These are phyloP conservation scores for Peniophora sp. DNA, from an alignment of 1,284 basidiomycete species.

Conservation along the genomic window DNA sequence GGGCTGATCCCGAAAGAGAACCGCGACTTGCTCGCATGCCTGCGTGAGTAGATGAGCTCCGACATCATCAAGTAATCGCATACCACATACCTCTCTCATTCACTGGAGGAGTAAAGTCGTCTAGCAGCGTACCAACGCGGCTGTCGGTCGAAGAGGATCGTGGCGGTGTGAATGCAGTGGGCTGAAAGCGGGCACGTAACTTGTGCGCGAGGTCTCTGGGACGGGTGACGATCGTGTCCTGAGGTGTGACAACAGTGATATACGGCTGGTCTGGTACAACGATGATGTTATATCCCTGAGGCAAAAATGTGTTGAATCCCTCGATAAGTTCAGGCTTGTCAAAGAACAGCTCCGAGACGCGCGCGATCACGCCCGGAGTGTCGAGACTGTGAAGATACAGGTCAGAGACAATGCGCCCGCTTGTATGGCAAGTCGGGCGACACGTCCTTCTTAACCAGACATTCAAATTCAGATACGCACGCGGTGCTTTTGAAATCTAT, in stretches of 20 bases:
- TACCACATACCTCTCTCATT: conserved; percentile 56
- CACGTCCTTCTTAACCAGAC: too few species aligned
- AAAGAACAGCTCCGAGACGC: conserved; percentile 92
- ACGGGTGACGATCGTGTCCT: neutral
- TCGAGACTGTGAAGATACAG: conserved; percentile 74
- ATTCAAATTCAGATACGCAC: too few species aligned
- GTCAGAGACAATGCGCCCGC: too few species aligned
- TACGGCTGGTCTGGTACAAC: conserved; percentile 69
- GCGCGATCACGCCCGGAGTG: conserved; percentile 96
- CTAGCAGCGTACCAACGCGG: conserved; percentile 14
- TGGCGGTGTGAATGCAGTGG: neutral
- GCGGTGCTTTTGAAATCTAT: conserved; percentile 96
- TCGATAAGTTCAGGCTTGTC: conserved; percentile 92
- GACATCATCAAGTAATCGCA: too few species aligned
- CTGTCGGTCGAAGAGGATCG: conserved; percentile 15
- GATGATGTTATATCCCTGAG: conserved; percentile 94
- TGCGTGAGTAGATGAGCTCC: too few species aligned
- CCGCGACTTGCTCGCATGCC: conserved; percentile 90
- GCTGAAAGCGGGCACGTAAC: conserved; percentile 14
- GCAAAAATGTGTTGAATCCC: conserved; percentile 99
- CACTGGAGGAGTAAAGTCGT: conserved; percentile 14
- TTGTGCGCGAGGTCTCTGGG: neutral
- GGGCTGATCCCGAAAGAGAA: conserved; percentile 87
- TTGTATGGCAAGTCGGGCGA: too few species aligned
- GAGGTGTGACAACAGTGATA: conserved; percentile 85